phyloP scores from a whole-genome alignment of 2,329 filamentous ascomycete genomes.

The Penicillium sp. region DNA sequence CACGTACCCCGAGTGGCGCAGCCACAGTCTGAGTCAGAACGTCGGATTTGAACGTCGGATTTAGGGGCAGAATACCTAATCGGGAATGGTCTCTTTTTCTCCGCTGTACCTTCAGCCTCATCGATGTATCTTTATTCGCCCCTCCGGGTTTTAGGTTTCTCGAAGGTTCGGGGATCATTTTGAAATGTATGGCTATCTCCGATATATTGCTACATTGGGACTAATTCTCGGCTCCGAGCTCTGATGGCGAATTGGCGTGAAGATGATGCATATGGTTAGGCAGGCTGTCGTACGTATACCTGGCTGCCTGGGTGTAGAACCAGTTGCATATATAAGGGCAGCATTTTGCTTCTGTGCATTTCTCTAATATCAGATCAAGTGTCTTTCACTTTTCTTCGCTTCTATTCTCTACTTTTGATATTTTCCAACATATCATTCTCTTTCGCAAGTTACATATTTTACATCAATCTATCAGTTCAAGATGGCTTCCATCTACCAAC shows the following conservation, averaged over 20 bases:
- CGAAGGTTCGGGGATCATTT: background rate
- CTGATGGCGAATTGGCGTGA: constrained; percentile 4
- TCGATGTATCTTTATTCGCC: constrained; percentile 6
- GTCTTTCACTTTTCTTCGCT: constrained; percentile 1
- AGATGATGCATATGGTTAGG: constrained; percentile 10
- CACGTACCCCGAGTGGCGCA: background rate
- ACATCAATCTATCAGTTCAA: constrained; percentile 20
- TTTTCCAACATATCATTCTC: background rate
- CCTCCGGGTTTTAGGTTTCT: constrained; percentile 6
- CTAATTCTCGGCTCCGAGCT: constrained; percentile 2
- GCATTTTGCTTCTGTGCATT: background rate
- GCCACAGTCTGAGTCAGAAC: constrained; percentile 7
- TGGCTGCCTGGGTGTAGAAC: constrained; percentile 10
- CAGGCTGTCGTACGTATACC: constrained; percentile 19
- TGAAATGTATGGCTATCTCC: background rate
- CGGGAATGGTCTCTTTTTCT: background rate
- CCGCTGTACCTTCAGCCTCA: background rate
- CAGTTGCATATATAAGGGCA: constrained; percentile 13
- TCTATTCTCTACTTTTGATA: background rate
- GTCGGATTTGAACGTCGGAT: constrained; percentile 15
- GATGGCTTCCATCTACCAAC: constrained; percentile 56
- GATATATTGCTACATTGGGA: background rate
- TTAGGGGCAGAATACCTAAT: constrained; percentile 1
- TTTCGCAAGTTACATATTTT: background rate
- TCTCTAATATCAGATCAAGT: constrained; percentile 7